These are phyloP conservation scores for Blastocladiella britannica DNA, from an alignment of 192 early-diverging fungal species.

Conservation along the genomic window DNA sequence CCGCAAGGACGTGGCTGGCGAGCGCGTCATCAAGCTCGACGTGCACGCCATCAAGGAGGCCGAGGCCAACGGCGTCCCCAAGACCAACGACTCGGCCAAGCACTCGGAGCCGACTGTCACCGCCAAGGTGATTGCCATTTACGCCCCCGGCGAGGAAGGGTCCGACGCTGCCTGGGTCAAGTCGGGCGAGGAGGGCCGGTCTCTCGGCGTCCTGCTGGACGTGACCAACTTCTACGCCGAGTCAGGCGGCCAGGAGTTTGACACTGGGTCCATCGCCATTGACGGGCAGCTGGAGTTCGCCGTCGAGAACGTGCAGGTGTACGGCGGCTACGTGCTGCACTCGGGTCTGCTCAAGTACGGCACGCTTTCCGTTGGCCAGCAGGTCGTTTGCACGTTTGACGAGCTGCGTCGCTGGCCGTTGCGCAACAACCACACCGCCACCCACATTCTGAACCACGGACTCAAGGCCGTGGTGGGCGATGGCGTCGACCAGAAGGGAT, in stretches of 20 bases:
- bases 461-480: conserved; percentile 65
- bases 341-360: conserved; percentile 87
- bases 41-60: conserved; percentile 79
- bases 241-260: conserved; percentile 86
- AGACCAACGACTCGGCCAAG: conserved; percentile 73
- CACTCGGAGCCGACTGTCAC: conserved; percentile 51
- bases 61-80: conserved; percentile 40
- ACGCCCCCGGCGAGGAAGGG: conserved; percentile 20
- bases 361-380: conserved; percentile 37
- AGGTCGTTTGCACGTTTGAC: conserved; percentile 64
- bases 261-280: conserved; percentile 66
- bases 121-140: conserved; percentile 63
- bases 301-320: conserved; percentile 81
- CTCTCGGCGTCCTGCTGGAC: conserved; percentile 79
- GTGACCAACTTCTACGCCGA: conserved; percentile 96
- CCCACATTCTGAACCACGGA: conserved; percentile 89
- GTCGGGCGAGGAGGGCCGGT: conserved; percentile 17
- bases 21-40: conserved; percentile 30
- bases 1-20: conserved; percentile 13
- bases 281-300: conserved; percentile 70
- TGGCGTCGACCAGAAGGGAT: conserved; percentile 78
- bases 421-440: conserved; percentile 89
- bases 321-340: conserved; percentile 88
- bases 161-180: conserved; percentile 16
- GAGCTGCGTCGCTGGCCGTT: conserved; percentile 70